Base-by-base conservation (phyloP, 177 flowering plant genomes). In the Vitis hybrid region DNA sequence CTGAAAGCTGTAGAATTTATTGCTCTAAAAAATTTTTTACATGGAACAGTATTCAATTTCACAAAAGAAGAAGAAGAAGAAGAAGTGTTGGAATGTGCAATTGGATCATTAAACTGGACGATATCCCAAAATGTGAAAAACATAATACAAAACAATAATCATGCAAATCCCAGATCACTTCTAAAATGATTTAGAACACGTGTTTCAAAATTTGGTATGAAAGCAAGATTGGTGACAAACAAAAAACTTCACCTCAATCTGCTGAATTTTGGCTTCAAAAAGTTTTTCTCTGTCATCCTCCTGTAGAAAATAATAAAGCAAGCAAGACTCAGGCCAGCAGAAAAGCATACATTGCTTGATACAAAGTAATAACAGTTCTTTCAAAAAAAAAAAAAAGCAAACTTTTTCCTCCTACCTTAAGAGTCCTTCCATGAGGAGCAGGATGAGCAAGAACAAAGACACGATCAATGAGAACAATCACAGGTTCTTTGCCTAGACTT, bases 401-500 rank as follows among this genome's bases (percentile, higher is more conserved):
- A 7, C 16, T 16, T 54, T 24, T 24, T 30, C 55, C 56, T 64
- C 77, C 13, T 79, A 84, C 99, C 86, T 84, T 87, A 54, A 87
- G 82, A 63, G 91, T 83, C 67, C 87, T 80, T 54, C 84, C 90
- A 83, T 91, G 87, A 74, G 89, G 81, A 24, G 86, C 91, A 57
- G 99, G 95, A 71, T 87, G 80, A 55, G 95, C 99, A 77, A 96
- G 95, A 80, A 93, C 62, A 73, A 96, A 96, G 40, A 96, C 95
- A 56, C 93, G 95, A 71, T 96, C 99, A 75, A 96, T 89, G 24
- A 88, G 89, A 77, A 96, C 98, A 78, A 96, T 87, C 35, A 96
- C 99, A 62, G 99, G 99, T 65, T 96, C 99, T 79, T 96, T 96
- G 60, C 99, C 99, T 55, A 96, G 90, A 82, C 98, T 86, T 81